Percentiles rank a stretch among this genome's conserved stretches.
Evolutionary conservation across 371 early-diverging fungal species (phyloP).

Genomic region (Blakeslea trispora): DNA sequence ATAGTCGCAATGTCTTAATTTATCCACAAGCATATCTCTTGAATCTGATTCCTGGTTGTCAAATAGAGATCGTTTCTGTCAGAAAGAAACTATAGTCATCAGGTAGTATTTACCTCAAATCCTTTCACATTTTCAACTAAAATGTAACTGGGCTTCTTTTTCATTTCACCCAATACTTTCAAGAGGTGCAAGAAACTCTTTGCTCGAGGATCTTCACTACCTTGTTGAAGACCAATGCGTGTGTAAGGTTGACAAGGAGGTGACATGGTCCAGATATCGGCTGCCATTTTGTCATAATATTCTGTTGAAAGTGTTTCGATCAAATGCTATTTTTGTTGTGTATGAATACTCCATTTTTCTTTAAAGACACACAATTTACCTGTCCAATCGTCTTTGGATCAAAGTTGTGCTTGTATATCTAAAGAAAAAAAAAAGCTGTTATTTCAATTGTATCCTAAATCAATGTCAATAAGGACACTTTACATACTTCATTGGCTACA

Average conservation of each 20-base stretch:
- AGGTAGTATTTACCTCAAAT: conserved; percentile 60
- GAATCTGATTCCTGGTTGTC: conserved; percentile 57
- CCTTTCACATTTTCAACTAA: conserved; percentile 86
- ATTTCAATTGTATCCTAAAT: no score
- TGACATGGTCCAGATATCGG: conserved; percentile 84
- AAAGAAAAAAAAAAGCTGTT: no score
- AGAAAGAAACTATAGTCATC: no score
- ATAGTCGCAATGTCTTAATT: conserved; percentile 52
- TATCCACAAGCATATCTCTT: conserved; percentile 53
- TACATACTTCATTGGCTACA: conserved; percentile 71
- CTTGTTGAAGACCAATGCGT: conserved; percentile 73
- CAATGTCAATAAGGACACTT: background rate
- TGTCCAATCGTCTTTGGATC: conserved; percentile 64
- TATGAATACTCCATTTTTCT: no score
- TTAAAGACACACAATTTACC: conserved; percentile 33
- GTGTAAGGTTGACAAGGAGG: conserved; percentile 89
- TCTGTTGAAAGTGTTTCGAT: conserved; percentile 69
- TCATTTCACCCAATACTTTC: conserved; percentile 57
- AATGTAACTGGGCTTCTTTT: conserved; percentile 67
- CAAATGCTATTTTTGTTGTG: no score
- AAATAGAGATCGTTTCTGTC: background rate
- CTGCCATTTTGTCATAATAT: conserved; percentile 62
- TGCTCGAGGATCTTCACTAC: conserved; percentile 74
- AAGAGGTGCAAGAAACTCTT: conserved; percentile 75
- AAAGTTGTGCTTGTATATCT: conserved; percentile 76